These are phyloP conservation scores for Debaryomyces maramus DNA, from an alignment of 805 yeast species.

Conservation along the genomic window DNA sequence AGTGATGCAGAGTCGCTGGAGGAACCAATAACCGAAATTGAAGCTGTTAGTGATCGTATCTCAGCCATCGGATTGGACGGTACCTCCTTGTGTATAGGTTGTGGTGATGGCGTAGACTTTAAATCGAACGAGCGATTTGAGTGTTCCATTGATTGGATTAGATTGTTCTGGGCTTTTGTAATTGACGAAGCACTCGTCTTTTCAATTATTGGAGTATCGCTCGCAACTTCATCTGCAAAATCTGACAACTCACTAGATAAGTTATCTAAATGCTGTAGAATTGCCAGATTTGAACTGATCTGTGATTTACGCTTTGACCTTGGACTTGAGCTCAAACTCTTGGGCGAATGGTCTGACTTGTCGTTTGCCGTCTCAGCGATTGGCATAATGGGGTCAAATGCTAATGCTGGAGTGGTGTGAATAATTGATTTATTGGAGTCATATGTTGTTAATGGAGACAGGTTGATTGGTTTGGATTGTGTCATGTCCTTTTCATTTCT, in stretches of 20 bases:
- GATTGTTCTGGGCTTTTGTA: not conserved
- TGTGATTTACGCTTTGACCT: slow-evolving; percentile 16
- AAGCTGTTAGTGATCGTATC: slow-evolving; percentile 23
- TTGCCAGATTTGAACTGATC: slow-evolving; percentile 28
- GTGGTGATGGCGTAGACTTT: not conserved
- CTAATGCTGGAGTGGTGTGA: not conserved
- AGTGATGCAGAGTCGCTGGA: slow-evolving; percentile 6
- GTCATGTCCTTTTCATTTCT: not conserved
- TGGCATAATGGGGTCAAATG: not conserved
- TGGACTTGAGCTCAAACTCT: slow-evolving; percentile 2
- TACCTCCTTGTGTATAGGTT: not conserved
- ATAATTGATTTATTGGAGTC: not conserved
- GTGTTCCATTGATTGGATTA: not conserved
- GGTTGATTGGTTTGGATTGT: not conserved
- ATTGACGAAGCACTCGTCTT: too few species aligned
- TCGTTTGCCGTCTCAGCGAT: not conserved
- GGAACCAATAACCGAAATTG: slow-evolving; percentile 12
- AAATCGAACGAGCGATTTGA: not conserved
- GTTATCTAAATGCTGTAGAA: slow-evolving; percentile 28
- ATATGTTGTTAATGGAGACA: too few species aligned
- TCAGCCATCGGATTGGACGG: slow-evolving; percentile 11
- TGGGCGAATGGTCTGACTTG: not conserved
- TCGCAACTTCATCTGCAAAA: slow-evolving; percentile 13
- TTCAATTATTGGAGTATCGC: not conserved
- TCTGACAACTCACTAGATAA: slow-evolving; percentile 26